Conservation (phyloP, 148 eudicot species). For the Rhododendron simsii region DNA sequence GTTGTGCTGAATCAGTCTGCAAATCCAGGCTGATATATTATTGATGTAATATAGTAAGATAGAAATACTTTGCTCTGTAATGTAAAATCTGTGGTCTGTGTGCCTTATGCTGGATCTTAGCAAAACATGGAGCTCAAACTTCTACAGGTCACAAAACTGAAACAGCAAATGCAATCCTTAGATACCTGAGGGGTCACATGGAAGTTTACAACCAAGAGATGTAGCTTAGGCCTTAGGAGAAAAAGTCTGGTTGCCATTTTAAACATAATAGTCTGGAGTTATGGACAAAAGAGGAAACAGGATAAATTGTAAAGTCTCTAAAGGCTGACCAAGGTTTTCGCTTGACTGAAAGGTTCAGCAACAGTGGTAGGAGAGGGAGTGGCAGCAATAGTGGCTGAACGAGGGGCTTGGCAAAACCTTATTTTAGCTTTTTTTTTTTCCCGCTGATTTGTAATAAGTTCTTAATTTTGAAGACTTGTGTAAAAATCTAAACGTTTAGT, state of each 20-base stretch:
- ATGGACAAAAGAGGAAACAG: background rate
- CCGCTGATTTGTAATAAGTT: background rate
- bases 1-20: background rate
- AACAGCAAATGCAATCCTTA: background rate
- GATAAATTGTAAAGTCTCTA: background rate
- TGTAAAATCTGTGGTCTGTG: background rate
- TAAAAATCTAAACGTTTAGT: background rate
- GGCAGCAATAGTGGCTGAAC: background rate
- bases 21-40: background rate
- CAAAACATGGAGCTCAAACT: background rate
- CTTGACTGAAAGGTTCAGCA: background rate
- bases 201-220: background rate
- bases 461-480: background rate
- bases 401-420: background rate
- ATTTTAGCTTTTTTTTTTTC: background rate
- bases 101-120: background rate
- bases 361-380: background rate
- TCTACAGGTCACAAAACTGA: background rate
- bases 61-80: background rate
- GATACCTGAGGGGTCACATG: background rate
- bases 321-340: background rate
- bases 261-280: background rate
- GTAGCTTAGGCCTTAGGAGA: background rate
- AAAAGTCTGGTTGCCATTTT: background rate
- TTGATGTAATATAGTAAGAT: background rate